Conservation (phyloP, 2,329 filamentous ascomycete species). For the Neurospora sp. region DNA sequence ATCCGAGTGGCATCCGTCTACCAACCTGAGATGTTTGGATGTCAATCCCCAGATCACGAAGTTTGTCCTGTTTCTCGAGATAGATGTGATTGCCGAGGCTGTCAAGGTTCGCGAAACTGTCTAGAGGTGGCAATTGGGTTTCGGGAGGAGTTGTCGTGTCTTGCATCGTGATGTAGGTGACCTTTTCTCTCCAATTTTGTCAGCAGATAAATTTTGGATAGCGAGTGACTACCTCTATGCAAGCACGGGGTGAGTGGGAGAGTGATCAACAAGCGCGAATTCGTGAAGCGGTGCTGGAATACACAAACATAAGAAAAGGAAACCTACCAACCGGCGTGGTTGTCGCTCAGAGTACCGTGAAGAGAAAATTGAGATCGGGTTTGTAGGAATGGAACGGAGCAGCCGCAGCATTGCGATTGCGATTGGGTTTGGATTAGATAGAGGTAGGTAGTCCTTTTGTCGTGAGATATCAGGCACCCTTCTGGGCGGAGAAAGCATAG, state of each 20-base stretch:
- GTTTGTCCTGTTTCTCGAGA: constrained; percentile 12
- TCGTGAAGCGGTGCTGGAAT: too few relatives aligned
- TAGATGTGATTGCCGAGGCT: constrained; percentile 10
- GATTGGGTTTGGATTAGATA: not conserved
- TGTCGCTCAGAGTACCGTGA: not conserved
- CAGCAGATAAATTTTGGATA: not conserved
- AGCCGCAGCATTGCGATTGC: not conserved
- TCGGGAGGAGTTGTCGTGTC: not conserved
- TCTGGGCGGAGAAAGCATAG: too few relatives aligned
- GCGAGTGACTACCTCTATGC: too few relatives aligned
- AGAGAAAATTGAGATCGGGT: not conserved
- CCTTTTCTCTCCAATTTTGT: not conserved
- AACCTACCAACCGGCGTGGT: not conserved
- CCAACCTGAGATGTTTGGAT: constrained; percentile 8
- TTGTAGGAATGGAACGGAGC: not conserved
- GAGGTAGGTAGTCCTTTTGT: not conserved
- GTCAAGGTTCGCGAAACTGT: not conserved
- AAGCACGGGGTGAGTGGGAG: too few relatives aligned
- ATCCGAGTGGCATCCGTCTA: too few relatives aligned
- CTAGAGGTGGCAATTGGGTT: not conserved
- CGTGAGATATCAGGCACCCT: not conserved
- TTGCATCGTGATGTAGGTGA: not conserved
- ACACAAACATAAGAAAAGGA: not conserved
- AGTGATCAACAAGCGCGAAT: too few relatives aligned
- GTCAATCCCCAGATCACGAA: constrained; percentile 10